Conservation (phyloP, 2,329 filamentous ascomycete species). For the Zasmidium citrigriseum region DNA sequence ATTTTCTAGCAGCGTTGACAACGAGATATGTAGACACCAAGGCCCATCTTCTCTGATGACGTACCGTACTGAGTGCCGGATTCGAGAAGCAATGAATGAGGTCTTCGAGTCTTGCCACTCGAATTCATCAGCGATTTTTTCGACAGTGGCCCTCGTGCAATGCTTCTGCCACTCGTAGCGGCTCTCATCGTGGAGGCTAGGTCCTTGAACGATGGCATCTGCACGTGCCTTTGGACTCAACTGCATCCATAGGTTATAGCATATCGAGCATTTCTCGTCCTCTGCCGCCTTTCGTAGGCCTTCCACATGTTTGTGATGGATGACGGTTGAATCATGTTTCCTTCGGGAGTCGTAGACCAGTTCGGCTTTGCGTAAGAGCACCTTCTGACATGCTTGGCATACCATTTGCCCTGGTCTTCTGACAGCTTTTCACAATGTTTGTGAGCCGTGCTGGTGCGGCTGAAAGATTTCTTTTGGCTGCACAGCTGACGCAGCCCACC, state of each 20-base stretch:
- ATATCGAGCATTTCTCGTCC: neutral
- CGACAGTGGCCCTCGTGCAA: neutral
- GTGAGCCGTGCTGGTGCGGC: neutral
- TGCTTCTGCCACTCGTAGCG: neutral
- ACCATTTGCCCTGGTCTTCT: neutral
- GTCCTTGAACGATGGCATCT: neutral
- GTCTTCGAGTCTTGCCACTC: neutral
- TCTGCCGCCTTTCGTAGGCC: neutral
- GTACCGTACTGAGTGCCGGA: neutral
- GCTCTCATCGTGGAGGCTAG: neutral
- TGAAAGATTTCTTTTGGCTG: too few species aligned
- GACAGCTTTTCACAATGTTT: neutral
- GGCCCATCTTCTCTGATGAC: neutral
- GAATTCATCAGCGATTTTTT: neutral
- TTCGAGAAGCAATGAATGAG: neutral
- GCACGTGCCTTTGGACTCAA: neutral
- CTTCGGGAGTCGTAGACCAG: neutral
- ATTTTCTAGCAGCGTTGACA: neutral
- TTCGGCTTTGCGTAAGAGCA: neutral
- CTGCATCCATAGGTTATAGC: neutral
- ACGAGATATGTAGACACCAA: neutral
- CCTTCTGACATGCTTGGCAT: neutral
- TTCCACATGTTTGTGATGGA: neutral
- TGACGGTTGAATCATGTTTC: neutral
- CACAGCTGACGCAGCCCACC: too few species aligned